Percentiles rank a stretch among this genome's conserved stretches.
Evolutionary conservation across 176 grass and related monocot species (phyloP).

Genomic region (Musa troglodytarum): DNA sequence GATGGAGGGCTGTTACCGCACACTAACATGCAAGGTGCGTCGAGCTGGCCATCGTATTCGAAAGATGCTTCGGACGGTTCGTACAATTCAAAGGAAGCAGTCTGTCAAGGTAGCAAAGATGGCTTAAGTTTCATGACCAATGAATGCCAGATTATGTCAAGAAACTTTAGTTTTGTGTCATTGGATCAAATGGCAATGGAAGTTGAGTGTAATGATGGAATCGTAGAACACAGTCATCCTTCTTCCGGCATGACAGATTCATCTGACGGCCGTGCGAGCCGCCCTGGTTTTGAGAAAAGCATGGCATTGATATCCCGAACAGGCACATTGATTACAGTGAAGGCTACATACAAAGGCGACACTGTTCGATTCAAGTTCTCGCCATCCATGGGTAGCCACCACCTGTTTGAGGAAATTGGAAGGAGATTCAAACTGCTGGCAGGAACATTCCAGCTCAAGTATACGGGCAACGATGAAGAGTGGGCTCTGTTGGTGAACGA

Average conservation of each 20-base stretch:
- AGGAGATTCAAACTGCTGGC: slow-evolving; percentile 65
- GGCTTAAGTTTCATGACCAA: not conserved
- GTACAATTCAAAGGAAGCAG: not conserved
- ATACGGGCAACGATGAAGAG: slow-evolving; percentile 79
- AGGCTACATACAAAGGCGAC: slow-evolving; percentile 77
- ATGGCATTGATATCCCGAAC: not conserved
- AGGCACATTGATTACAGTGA: slow-evolving; percentile 28
- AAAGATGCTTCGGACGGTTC: not conserved
- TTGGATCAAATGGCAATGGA: not conserved
- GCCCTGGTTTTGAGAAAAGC: slow-evolving; percentile 22
- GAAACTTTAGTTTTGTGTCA: not conserved
- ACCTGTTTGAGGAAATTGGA: slow-evolving; percentile 61
- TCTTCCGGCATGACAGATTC: slow-evolving; percentile 26
- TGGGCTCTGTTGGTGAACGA: slow-evolving; percentile 79
- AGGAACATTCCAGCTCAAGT: slow-evolving; percentile 67
- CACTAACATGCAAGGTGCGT: not conserved
- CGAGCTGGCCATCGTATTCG: not conserved
- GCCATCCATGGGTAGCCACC: slow-evolving; percentile 43
- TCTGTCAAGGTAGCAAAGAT: not conserved
- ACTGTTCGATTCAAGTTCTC: slow-evolving; percentile 78
- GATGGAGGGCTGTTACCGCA: not conserved
- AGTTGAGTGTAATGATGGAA: slow-evolving; percentile 3
- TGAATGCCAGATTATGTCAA: slow-evolving; percentile 2
- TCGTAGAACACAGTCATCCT: slow-evolving; percentile 9
- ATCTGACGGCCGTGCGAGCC: slow-evolving; percentile 26